Evolutionary conservation across 2,329 filamentous ascomycete species (phyloP).

Genomic region (Hypoxylon sp.): DNA sequence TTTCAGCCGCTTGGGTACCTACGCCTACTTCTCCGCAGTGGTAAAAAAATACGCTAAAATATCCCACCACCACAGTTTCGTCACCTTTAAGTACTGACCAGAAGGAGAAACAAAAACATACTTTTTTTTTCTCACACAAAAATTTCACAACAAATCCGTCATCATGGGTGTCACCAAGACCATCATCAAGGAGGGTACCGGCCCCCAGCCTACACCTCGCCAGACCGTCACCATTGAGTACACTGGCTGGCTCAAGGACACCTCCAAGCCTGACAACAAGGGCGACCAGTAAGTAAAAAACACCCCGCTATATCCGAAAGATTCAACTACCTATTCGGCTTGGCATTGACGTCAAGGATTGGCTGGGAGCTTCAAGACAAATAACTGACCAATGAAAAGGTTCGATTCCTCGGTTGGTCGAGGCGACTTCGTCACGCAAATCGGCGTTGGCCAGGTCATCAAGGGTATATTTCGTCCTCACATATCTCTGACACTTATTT

Average conservation of each 20-base stretch:
- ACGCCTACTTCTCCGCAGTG: conserved; percentile 34
- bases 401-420: conserved; percentile 90
- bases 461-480: conserved; percentile 70
- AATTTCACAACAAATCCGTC: conserved; percentile 39
- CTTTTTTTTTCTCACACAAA: conserved; percentile 1
- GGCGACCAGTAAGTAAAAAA: conserved; percentile 76
- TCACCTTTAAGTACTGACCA: conserved; percentile 30
- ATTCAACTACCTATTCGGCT: conserved; percentile 23
- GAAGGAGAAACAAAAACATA: conserved; percentile 17
- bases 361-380: conserved; percentile 24
- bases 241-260: conserved; percentile 87
- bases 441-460: conserved; percentile 90
- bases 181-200: conserved; percentile 72
- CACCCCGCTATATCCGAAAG: conserved; percentile 29
- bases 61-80: conserved; percentile 44
- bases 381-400: conserved; percentile 63
- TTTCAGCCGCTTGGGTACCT: conserved; percentile 33
- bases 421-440: conserved; percentile 80
- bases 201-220: conserved; percentile 72
- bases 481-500: conserved; percentile 12
- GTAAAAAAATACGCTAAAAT: conserved; percentile 50
- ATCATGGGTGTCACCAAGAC: conserved; percentile 83
- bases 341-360: conserved; percentile 33
- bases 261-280: conserved; percentile 71
- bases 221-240: conserved; percentile 91